These are phyloP conservation scores for Pseudopyricularia javanii DNA, from an alignment of 2,329 filamentous ascomycete genomes.

Conservation along the genomic window DNA sequence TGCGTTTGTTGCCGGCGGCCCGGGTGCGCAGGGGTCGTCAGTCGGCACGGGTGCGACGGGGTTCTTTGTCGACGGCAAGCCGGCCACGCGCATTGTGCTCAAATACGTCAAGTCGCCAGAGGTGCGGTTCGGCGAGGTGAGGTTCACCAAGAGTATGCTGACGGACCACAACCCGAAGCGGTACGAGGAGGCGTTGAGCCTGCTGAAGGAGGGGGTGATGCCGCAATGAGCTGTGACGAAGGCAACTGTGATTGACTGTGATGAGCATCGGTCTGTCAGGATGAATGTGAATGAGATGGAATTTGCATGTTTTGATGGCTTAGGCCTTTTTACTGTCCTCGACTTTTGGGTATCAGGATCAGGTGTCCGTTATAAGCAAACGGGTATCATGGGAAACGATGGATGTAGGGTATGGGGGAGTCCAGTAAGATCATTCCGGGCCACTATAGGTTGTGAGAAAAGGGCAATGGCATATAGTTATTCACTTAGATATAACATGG, in stretches of 20 bases:
- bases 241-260: too few relatives aligned
- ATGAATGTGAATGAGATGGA: neutral
- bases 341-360: too few relatives aligned
- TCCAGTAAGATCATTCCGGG: too few relatives aligned
- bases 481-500: too few relatives aligned
- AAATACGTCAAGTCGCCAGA: slow-evolving; percentile 63
- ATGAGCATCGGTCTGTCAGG: neutral
- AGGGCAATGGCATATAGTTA: too few relatives aligned
- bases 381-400: too few relatives aligned
- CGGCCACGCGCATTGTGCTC: slow-evolving; percentile 56
- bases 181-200: slow-evolving; percentile 58
- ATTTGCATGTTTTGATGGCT: neutral
- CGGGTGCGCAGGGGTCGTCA: neutral
- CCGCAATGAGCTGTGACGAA: neutral
- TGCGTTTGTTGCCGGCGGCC: slow-evolving; percentile 34
- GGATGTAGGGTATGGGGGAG: too few relatives aligned
- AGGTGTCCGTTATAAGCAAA: too few relatives aligned
- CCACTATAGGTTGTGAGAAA: too few relatives aligned
- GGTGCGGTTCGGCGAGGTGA: slow-evolving; percentile 54
- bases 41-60: neutral
- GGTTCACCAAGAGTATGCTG: slow-evolving; percentile 63
- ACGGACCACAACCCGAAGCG: slow-evolving; percentile 63
- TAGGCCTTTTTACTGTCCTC: too few relatives aligned
- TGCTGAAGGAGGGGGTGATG: slow-evolving; percentile 36
- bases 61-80: slow-evolving; percentile 20